Conservation (phyloP, 208 protist species). For the Acanthamoeba royreba region DNA sequence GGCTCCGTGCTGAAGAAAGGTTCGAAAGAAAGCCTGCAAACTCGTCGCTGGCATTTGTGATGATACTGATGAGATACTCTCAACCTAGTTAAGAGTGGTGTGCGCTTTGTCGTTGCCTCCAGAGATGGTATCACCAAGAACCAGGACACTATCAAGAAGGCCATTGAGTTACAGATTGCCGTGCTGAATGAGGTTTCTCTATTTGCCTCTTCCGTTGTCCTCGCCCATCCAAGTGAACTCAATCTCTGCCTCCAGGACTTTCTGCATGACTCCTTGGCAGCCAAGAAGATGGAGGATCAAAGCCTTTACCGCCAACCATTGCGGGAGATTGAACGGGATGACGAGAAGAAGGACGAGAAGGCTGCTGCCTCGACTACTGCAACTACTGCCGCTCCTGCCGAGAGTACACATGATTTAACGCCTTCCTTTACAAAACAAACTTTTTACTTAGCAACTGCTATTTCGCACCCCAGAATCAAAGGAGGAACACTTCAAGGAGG, state of each 20-base stretch:
- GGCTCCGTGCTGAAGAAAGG: neutral
- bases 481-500: neutral
- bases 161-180: neutral
- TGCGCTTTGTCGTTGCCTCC: neutral
- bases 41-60: neutral
- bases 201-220: neutral
- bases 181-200: neutral
- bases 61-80: neutral
- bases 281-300: slow-evolving; percentile 41
- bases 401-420: too few relatives aligned
- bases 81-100: neutral
- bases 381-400: too few relatives aligned
- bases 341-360: slow-evolving; percentile 35
- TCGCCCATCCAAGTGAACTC: neutral
- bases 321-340: neutral
- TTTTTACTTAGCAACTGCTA: too few relatives aligned
- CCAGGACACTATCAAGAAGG: slow-evolving; percentile 39
- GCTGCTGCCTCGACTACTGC: too few relatives aligned
- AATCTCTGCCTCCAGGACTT: neutral
- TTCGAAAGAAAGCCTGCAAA: neutral
- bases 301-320: slow-evolving; percentile 12
- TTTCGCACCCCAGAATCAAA: neutral
- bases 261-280: neutral
- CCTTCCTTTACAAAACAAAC: too few relatives aligned
- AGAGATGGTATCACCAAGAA: neutral